Conservation (phyloP, 2,329 filamentous ascomycete species). For the Colletotrichum costaricense region DNA sequence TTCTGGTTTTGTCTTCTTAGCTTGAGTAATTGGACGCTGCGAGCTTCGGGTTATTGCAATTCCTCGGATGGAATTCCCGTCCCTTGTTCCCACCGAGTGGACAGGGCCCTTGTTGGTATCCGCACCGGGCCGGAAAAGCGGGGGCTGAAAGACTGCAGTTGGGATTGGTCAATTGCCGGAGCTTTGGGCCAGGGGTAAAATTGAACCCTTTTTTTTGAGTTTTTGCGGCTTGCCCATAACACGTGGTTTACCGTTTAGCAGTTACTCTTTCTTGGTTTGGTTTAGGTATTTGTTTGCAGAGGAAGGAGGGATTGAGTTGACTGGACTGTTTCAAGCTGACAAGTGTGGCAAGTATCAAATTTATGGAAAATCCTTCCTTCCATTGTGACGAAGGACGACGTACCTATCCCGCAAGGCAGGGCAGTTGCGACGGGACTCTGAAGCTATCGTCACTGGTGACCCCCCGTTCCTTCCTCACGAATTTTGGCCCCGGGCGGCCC, state of each 20-base stretch:
- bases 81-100: slow-evolving; percentile 2
- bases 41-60: neutral
- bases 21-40: neutral
- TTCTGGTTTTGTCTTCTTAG: neutral
- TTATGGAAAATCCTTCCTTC: neutral
- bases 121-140: slow-evolving; percentile 25
- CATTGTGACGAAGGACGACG: too few species aligned
- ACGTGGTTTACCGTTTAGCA: neutral
- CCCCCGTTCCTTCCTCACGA: neutral
- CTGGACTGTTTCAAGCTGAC: slow-evolving; percentile 5
- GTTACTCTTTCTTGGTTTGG: neutral
- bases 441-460: neutral
- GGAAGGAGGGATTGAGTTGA: neutral
- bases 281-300: neutral
- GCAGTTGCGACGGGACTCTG: neutral
- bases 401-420: too few species aligned
- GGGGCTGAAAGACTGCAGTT: neutral
- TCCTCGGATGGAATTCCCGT: slow-evolving; percentile 14
- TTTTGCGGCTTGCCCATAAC: neutral
- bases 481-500: neutral
- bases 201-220: neutral
- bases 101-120: slow-evolving; percentile 23
- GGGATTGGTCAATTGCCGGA: slow-evolving; percentile 25
- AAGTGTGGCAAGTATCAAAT: neutral
- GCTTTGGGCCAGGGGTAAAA: slow-evolving; percentile 12